A percentile compares a stretch with the other conserved stretches of the same genome.
phyloP scores from a whole-genome alignment of 2,329 filamentous ascomycete genomes.

The Fusarium sp. region DNA sequence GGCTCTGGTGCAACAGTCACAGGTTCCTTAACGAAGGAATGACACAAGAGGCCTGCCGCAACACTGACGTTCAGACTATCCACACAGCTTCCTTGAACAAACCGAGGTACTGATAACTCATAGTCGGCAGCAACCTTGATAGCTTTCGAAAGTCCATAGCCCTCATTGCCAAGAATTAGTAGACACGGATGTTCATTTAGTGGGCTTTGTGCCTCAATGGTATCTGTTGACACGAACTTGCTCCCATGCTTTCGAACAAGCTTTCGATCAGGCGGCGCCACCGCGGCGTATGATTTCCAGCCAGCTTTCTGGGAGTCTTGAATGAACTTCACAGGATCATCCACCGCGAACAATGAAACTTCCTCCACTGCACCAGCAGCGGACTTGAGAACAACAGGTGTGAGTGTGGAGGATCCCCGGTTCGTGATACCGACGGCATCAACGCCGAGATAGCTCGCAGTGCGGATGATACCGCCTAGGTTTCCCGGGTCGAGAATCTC shows the following conservation, averaged over 20 bases:
- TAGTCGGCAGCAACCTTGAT: constrained; percentile 73
- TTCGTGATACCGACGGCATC: constrained; percentile 83
- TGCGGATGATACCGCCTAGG: constrained; percentile 86
- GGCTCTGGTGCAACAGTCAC: constrained; percentile 17
- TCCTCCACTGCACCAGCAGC: constrained; percentile 88
- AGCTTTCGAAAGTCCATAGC: constrained; percentile 72
- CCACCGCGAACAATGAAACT: constrained; percentile 76
- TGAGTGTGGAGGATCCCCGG: constrained; percentile 77
- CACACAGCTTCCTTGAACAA: constrained; percentile 64
- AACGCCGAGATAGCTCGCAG: constrained; percentile 89
- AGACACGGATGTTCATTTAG: constrained; percentile 73
- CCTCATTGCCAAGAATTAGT: constrained; percentile 85
- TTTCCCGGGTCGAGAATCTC: constrained; percentile 88
- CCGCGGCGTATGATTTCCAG: constrained; percentile 87
- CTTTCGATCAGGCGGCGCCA: constrained; percentile 55
- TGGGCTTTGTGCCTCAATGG: constrained; percentile 61
- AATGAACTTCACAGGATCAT: constrained; percentile 75
- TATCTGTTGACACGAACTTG: constrained; percentile 60
- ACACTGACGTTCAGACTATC: constrained; percentile 96
- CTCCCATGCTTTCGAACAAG: constrained; percentile 46
- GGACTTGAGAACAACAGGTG: constrained; percentile 83
- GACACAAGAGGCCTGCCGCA: constrained; percentile 79
- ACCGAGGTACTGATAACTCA: constrained; percentile 71
- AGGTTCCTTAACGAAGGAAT: constrained; percentile 67
- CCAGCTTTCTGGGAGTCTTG: constrained; percentile 72